A percentile compares a stretch with the other conserved stretches of the same genome.
These are phyloP conservation scores for Marvania coccoides DNA, from an alignment of 139 green algal genomes.

Conservation along the genomic window DNA sequence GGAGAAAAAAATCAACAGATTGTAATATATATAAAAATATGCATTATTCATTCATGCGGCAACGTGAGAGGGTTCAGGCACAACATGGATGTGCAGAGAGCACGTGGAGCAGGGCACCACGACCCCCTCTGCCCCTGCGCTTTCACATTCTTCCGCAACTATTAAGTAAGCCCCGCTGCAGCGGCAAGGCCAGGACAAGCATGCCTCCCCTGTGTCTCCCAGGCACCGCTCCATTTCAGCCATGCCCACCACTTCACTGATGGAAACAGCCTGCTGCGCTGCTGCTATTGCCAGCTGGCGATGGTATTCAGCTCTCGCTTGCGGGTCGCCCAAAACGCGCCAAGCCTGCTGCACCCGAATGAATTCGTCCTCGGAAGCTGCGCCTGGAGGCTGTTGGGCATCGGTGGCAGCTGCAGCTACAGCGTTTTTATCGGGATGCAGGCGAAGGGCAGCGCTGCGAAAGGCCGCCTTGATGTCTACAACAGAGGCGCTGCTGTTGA, in stretches of 20 bases:
- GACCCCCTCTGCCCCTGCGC: not conserved
- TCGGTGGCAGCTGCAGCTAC: not conserved
- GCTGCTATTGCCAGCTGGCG: conserved; percentile 1
- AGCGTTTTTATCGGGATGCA: conserved; percentile 74
- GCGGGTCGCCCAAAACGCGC: not conserved
- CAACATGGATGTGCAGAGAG: conserved; percentile 23
- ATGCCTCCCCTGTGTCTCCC: conserved; percentile 6
- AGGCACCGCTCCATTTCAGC: not conserved
- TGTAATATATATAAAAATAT: too few relatives aligned
- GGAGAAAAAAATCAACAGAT: too few relatives aligned
- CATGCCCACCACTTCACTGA: conserved; percentile 4
- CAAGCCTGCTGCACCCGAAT: not conserved
- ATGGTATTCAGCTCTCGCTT: conserved; percentile 8
- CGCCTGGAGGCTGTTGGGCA: not conserved
- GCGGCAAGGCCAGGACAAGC: conserved; percentile 22
- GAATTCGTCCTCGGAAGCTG: not conserved
- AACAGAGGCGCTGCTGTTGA: not conserved
- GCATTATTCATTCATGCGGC: too few relatives aligned
- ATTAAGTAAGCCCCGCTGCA: conserved; percentile 17
- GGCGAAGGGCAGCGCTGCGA: conserved; percentile 54
- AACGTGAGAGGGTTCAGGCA: not conserved
- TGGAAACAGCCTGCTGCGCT: not conserved
- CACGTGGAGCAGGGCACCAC: conserved; percentile 21
- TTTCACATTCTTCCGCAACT: not conserved
- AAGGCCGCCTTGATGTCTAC: conserved; percentile 80